Evolutionary conservation across 768 basidiomycete species (phyloP), one percentile per base, ranked within the genome.

Genomic region (Clitopilus hobsonii): DNA sequence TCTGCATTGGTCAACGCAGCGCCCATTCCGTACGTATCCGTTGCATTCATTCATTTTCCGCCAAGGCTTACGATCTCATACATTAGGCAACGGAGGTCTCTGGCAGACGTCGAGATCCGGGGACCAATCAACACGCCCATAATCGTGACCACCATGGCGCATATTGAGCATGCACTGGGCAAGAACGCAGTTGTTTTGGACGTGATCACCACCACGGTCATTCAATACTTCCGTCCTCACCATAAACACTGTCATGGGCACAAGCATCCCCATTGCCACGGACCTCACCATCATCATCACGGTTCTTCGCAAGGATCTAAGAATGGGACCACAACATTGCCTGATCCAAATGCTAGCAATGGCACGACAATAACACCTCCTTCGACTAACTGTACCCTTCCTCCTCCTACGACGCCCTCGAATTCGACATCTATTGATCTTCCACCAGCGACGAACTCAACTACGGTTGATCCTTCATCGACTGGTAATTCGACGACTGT

Each of bases 381-480:
- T 14, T 11, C 10, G 32, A 36, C 32, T 4, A 36, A 36, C 10
- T 36, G 32, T 10, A 36, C 32, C 10, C 32, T 36, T 10, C 2
- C 32, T n/a, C 32, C 32, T 36, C n/a, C 32, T 11, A 11, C 32
- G 10, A 36, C 32, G 13, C n/a, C 32, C 13, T 14, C 13, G n/a
- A 36, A 36, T 11, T 36, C 32, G 3, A n/a, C n/a, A n/a, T 14
- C 32, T 36, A n/a, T 36, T 11, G n/a, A 11, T 36, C 32, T 36
- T 11, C 32, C 32, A n/a, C 32, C 50, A 2, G 29, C 11, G 25
- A 16, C 29, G 3, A 26, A 27, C 23, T 11, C 47, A 22, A 49
- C 22, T 11, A 49, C 11, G 11, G 36, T 22, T 49, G 47, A 24
- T 11, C 23, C 22, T 49, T 74, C 65, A 14, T 36, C 32, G 32